phyloP scores from a whole-genome alignment of 495 filamentous ascomycete genomes.

The Penicillium antarcticum region DNA sequence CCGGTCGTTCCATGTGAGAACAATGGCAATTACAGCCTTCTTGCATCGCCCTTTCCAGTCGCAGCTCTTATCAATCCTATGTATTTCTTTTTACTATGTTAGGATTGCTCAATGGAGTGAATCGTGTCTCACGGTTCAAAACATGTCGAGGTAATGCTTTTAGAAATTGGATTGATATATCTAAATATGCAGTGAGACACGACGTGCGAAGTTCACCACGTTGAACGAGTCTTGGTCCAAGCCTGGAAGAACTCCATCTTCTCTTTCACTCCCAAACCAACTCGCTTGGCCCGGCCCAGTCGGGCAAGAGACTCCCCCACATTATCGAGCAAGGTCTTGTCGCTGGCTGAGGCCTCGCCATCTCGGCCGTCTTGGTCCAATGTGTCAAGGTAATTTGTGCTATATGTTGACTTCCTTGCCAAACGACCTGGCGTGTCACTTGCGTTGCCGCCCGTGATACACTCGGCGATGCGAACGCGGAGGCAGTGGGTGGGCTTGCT shows the following conservation, averaged over 20 bases:
- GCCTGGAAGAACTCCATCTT: slow-evolving; percentile 73
- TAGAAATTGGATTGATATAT: not conserved
- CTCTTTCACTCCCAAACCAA: slow-evolving; percentile 76
- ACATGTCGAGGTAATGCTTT: not conserved
- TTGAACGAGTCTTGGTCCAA: slow-evolving; percentile 49
- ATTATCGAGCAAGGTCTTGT: slow-evolving; percentile 63
- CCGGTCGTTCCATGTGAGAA: too few species aligned
- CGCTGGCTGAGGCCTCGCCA: slow-evolving; percentile 47
- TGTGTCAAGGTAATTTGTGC: slow-evolving; percentile 50
- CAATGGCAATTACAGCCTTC: too few species aligned
- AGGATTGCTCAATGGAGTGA: too few species aligned
- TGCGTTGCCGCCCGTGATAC: slow-evolving; percentile 47
- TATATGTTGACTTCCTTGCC: slow-evolving; percentile 34
- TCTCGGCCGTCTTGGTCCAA: slow-evolving; percentile 33
- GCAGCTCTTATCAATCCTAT: too few species aligned
- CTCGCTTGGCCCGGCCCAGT: slow-evolving; percentile 84
- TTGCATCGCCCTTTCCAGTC: too few species aligned
- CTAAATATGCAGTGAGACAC: not conserved
- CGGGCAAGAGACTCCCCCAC: slow-evolving; percentile 86
- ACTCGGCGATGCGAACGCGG: slow-evolving; percentile 81
- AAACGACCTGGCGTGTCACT: slow-evolving; percentile 8
- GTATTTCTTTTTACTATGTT: too few species aligned
- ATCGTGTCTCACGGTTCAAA: not conserved
- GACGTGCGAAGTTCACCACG: slow-evolving; percentile 22
- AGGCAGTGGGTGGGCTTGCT: slow-evolving; percentile 84